phyloP scores from a whole-genome alignment of 129 eudicot species.

The Flaveria trinervia region DNA sequence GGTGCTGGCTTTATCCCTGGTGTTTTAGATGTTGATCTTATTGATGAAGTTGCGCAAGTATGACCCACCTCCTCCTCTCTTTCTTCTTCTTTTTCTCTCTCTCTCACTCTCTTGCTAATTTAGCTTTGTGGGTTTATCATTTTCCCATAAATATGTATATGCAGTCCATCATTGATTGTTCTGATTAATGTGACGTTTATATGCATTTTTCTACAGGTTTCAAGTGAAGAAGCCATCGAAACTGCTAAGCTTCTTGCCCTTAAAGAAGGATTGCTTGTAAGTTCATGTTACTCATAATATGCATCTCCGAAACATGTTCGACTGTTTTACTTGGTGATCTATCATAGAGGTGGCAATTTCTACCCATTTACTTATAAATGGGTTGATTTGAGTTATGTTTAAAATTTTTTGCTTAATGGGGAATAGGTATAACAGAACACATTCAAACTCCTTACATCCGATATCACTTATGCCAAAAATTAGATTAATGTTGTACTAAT shows the following conservation, averaged over 20 bases:
- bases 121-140: constrained; percentile 14
- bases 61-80: constrained; percentile 18
- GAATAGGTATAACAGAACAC: not conserved
- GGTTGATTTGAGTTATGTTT: not conserved
- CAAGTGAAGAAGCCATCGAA: constrained; percentile 91
- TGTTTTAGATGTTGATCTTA: constrained; percentile 58
- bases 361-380: not conserved
- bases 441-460: not conserved
- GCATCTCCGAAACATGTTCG: not conserved
- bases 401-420: not conserved
- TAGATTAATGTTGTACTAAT: not conserved
- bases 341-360: not conserved
- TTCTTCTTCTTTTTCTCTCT: not conserved
- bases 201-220: constrained; percentile 43
- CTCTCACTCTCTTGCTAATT: not conserved
- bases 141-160: not conserved
- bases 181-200: not conserved
- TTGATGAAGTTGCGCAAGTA: constrained; percentile 93
- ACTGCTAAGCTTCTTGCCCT: constrained; percentile 87
- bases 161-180: constrained; percentile 9
- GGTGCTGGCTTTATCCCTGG: constrained; percentile 98
- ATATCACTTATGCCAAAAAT: not conserved
- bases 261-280: constrained; percentile 87
- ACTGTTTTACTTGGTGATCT: constrained; percentile 3
- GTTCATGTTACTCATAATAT: constrained; percentile 25